These are phyloP conservation scores for Russula brevipes DNA, from an alignment of 768 basidiomycete species.

Conservation along the genomic window DNA sequence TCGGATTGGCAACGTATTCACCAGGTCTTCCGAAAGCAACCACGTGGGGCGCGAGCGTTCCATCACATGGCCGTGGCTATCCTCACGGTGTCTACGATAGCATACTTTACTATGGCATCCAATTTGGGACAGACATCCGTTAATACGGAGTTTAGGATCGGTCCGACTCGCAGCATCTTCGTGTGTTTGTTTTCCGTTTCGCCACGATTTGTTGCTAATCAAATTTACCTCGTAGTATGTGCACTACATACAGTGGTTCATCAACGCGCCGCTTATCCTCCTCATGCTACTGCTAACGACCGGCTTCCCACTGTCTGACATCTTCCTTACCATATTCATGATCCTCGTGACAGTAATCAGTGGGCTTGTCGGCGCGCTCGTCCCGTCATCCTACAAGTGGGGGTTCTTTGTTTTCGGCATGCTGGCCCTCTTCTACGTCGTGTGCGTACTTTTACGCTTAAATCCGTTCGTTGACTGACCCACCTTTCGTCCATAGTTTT, in stretches of 20 bases:
- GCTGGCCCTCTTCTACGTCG: constrained; percentile 45
- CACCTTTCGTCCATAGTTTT: background rate
- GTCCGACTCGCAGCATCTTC: constrained; percentile 38
- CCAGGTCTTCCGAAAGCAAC: constrained; percentile 28
- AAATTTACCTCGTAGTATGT: constrained; percentile 35
- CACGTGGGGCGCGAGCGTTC: constrained; percentile 43
- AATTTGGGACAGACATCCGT: constrained; percentile 47
- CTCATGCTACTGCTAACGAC: constrained; percentile 44
- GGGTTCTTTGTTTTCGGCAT: constrained; percentile 46
- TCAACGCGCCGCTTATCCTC: constrained; percentile 50
- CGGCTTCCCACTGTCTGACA: constrained; percentile 44
- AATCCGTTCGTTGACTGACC: constrained; percentile 9
- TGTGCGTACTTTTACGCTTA: constrained; percentile 33
- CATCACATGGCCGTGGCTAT: constrained; percentile 47
- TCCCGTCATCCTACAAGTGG: constrained; percentile 50
- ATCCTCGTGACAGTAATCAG: constrained; percentile 42
- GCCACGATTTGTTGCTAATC: background rate
- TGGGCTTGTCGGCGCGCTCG: constrained; percentile 48
- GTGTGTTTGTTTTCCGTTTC: constrained; percentile 29
- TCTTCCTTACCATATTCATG: constrained; percentile 45
- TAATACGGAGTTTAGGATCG: constrained; percentile 37
- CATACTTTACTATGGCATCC: constrained; percentile 55
- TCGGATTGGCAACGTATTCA: background rate
- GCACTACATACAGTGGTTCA: constrained; percentile 52
- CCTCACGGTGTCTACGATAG: constrained; percentile 42